Conservation (phyloP, 331 rosid species). For the Acacia concinna region DNA sequence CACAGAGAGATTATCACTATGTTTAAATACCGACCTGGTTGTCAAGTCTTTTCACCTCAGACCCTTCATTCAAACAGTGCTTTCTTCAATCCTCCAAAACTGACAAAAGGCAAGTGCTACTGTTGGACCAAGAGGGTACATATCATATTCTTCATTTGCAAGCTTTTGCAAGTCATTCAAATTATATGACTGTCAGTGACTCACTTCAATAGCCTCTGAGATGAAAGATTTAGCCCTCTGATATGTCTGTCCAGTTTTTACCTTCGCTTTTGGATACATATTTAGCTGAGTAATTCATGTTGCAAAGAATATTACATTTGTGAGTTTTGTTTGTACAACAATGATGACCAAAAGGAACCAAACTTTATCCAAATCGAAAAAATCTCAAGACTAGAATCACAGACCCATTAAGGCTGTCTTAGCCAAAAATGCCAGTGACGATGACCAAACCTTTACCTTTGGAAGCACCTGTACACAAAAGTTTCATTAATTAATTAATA, state of each 20-base stretch:
- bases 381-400: conserved; percentile 29
- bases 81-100: conserved; percentile 83
- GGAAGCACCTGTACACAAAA: conserved; percentile 64
- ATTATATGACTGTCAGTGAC: conserved; percentile 70
- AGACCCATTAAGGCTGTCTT: conserved; percentile 87
- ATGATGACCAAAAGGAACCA: conserved; percentile 19
- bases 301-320: conserved; percentile 29
- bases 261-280: conserved; percentile 84
- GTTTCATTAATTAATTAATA: conserved; percentile 38
- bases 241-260: conserved; percentile 80
- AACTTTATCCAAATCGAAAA: conserved; percentile 31
- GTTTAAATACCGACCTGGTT: conserved; percentile 70
- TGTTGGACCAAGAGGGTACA: conserved; percentile 91
- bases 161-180: conserved; percentile 72
- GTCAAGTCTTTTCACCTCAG: conserved; percentile 88
- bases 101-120: conserved; percentile 81
- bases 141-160: conserved; percentile 72
- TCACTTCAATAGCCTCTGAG: conserved; percentile 80
- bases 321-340: conserved; percentile 19
- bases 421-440: conserved; percentile 85
- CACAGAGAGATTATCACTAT: conserved; percentile 1
- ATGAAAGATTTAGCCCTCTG: conserved; percentile 84
- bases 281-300: conserved; percentile 66
- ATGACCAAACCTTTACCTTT: conserved; percentile 84
- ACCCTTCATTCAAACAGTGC: conserved; percentile 79